phyloP scores from a whole-genome alignment of 805 yeast species.

The Danielozyma ontarioensis region DNA sequence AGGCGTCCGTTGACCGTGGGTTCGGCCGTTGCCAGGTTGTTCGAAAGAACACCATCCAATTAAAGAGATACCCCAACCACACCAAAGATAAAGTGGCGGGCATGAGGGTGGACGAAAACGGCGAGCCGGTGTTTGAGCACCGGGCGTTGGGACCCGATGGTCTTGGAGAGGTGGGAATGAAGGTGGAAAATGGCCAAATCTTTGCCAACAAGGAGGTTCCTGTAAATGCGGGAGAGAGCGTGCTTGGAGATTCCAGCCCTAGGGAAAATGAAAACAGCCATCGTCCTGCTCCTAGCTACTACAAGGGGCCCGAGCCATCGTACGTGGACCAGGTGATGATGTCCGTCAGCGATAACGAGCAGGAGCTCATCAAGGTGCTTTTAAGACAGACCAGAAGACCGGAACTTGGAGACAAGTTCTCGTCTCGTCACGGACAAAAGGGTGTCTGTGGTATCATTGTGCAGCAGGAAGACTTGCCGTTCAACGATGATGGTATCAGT shows the following conservation, averaged over 20 bases:
- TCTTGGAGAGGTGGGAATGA: constrained; percentile 91
- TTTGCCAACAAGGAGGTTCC: constrained; percentile 93
- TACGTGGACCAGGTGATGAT: constrained; percentile 97
- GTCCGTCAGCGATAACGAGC: constrained; percentile 93
- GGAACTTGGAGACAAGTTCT: constrained; percentile 94
- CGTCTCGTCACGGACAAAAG: constrained; percentile 97
- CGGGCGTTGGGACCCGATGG: constrained; percentile 90
- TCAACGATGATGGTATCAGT: constrained; percentile 82
- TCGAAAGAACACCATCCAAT: constrained; percentile 81
- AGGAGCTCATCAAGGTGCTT: constrained; percentile 86
- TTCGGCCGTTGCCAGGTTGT: constrained; percentile 97
- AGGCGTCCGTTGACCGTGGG: constrained; percentile 91
- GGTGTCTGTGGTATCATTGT: constrained; percentile 99
- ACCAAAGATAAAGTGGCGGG: constrained; percentile 90
- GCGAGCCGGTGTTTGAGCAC: constrained; percentile 82
- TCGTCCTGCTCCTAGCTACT: constrained; percentile 86
- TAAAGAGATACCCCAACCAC: constrained; percentile 91
- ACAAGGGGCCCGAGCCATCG: constrained; percentile 93
- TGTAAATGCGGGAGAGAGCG: constrained; percentile 68
- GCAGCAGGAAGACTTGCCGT: constrained; percentile 94
- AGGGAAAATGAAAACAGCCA: constrained; percentile 49
- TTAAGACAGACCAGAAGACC: constrained; percentile 96
- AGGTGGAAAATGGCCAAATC: constrained; percentile 87
- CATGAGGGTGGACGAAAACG: constrained; percentile 79
- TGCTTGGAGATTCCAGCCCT: constrained; percentile 35